Percentiles rank a stretch among this genome's conserved stretches.
phyloP scores from a whole-genome alignment of 2,329 filamentous ascomycete genomes.

The Fusarium sp. region DNA sequence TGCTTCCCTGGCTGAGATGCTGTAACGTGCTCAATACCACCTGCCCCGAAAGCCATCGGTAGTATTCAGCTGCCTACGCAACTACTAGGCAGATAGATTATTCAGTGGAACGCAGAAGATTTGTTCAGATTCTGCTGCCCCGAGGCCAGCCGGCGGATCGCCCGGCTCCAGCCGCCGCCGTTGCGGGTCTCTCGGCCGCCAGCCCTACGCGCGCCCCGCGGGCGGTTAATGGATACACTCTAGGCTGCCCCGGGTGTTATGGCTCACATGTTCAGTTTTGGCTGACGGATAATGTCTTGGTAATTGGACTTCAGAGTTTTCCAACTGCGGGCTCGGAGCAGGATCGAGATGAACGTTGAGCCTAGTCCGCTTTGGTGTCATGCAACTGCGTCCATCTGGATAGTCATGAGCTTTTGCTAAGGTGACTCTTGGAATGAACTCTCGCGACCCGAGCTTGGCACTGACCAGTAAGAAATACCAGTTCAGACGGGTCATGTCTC shows the following conservation, averaged over 20 bases:
- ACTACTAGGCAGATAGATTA: not conserved
- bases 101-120: not conserved
- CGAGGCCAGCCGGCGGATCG: constrained; percentile 22
- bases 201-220: constrained; percentile 29
- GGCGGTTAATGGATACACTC: not conserved
- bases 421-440: constrained; percentile 6
- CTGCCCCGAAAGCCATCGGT: not conserved
- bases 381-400: not conserved
- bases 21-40: not conserved
- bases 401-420: constrained; percentile 4
- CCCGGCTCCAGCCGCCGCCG: constrained; percentile 31
- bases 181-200: constrained; percentile 25
- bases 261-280: constrained; percentile 4
- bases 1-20: not conserved
- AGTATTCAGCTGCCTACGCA: not conserved
- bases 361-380: not conserved
- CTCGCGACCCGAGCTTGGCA: not conserved
- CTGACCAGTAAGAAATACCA: not conserved
- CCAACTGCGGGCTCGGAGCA: not conserved
- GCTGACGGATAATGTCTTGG: not conserved
- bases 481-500: not conserved
- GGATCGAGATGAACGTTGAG: constrained; percentile 4
- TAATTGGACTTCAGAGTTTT: not conserved
- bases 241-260: not conserved
- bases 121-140: constrained; percentile 6